Evolutionary conservation across 2,329 filamentous ascomycete genomes (phyloP).

Genomic region (Fusarium irregulare): DNA sequence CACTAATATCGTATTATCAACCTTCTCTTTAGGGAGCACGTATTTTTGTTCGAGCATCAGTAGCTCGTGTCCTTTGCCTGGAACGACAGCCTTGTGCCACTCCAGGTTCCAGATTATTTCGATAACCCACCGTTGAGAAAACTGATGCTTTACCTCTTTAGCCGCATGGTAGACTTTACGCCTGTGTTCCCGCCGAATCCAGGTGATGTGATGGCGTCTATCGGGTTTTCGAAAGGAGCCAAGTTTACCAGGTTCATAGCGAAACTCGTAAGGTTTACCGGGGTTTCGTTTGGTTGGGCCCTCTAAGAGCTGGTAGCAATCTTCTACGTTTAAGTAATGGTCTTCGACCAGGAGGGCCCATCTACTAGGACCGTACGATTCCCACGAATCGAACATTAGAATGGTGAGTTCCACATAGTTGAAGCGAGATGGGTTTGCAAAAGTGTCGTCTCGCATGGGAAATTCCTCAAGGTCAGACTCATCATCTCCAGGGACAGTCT

Average conservation of each 20-base stretch:
- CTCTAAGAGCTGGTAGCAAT: background rate
- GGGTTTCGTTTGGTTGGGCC: background rate
- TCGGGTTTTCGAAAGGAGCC: background rate
- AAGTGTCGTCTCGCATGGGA: background rate
- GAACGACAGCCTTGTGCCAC: background rate
- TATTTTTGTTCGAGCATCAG: background rate
- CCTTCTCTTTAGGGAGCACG: background rate
- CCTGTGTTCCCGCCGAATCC: background rate
- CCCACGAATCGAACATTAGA: background rate
- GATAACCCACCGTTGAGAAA: slow-evolving; percentile 15
- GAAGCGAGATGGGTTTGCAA: background rate
- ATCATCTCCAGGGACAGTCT: background rate
- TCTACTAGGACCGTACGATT: background rate
- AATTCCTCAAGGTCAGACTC: background rate
- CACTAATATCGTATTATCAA: background rate
- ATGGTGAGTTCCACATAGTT: slow-evolving; percentile 4
- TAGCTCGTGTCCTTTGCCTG: background rate
- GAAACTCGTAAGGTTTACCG: background rate
- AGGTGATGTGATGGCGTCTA: background rate
- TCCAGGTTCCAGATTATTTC: slow-evolving; percentile 14
- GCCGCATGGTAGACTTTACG: background rate
- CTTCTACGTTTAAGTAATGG: background rate
- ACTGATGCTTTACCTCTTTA: background rate
- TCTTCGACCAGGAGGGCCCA: slow-evolving; percentile 22
- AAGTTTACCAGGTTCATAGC: background rate